phyloP scores from a whole-genome alignment of 768 basidiomycete genomes.

The Vararia minispora region DNA sequence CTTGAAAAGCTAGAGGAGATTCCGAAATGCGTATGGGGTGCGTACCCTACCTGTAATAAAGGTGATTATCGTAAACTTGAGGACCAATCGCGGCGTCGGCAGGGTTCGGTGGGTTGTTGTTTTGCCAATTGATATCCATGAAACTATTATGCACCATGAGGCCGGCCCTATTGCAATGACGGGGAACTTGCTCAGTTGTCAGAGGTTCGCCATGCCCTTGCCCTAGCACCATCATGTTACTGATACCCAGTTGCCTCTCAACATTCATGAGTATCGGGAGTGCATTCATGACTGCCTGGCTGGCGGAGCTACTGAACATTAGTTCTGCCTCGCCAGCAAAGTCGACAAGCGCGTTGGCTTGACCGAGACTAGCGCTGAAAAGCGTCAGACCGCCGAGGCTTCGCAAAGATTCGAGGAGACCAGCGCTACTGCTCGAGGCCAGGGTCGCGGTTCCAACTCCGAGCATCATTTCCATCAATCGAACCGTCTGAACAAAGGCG shows the following conservation, averaged over 20 bases:
- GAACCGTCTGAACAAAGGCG: slow-evolving; percentile 1
- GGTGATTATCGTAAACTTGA: slow-evolving; percentile 67
- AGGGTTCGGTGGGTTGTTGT: slow-evolving; percentile 59
- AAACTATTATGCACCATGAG: slow-evolving; percentile 34
- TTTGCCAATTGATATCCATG: slow-evolving; percentile 77
- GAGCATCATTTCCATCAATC: slow-evolving; percentile 8
- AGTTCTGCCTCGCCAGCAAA: too few species aligned
- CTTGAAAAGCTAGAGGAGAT: slow-evolving; percentile 19
- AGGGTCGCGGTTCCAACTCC: slow-evolving; percentile 1
- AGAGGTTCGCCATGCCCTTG: neutral
- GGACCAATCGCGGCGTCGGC: slow-evolving; percentile 58
- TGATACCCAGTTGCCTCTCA: neutral
- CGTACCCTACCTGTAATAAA: slow-evolving; percentile 56
- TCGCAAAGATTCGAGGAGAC: neutral
- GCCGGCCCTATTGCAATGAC: too few species aligned
- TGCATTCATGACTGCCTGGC: slow-evolving; percentile 3
- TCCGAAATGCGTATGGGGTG: neutral
- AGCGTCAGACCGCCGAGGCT: neutral
- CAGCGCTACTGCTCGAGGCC: neutral
- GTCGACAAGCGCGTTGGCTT: too few species aligned
- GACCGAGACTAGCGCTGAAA: neutral
- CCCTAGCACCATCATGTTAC: slow-evolving; percentile 2
- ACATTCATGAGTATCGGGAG: slow-evolving; percentile 3
- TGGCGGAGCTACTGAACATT: too few species aligned
- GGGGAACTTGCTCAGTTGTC: slow-evolving; percentile 7